phyloP scores from a whole-genome alignment of 176 grass and related monocot genomes.

The Puya raimondii region DNA sequence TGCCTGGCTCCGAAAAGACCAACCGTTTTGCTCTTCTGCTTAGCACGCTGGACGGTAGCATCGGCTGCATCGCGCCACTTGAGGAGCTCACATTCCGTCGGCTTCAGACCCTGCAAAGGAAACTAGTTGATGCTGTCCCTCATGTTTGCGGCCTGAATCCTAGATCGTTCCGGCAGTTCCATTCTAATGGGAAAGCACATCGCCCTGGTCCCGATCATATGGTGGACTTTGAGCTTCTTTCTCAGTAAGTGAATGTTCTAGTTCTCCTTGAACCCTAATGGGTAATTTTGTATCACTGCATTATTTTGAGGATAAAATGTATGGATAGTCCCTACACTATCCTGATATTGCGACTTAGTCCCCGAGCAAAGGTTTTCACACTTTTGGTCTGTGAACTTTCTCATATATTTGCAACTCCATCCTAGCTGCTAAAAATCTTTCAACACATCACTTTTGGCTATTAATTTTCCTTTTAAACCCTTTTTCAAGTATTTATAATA shows the following conservation, averaged over 20 bases:
- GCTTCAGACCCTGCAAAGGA: slow-evolving; percentile 71
- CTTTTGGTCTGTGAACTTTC: too few species aligned
- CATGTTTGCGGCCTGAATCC: slow-evolving; percentile 81
- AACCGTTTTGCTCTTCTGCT: slow-evolving; percentile 83
- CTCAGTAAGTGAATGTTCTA: slow-evolving; percentile 48
- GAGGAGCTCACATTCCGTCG: slow-evolving; percentile 77
- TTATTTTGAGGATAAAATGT: too few species aligned
- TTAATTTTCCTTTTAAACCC: too few species aligned
- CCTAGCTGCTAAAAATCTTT: too few species aligned
- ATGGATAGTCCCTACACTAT: too few species aligned
- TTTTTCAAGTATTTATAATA: too few species aligned
- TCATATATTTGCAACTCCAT: too few species aligned
- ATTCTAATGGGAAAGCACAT: slow-evolving; percentile 69
- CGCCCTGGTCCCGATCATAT: slow-evolving; percentile 85
- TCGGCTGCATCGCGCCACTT: slow-evolving; percentile 89
- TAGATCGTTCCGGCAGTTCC: slow-evolving; percentile 70
- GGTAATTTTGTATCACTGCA: neutral
- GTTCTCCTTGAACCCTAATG: neutral
- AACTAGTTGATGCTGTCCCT: slow-evolving; percentile 60
- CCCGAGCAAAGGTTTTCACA: too few species aligned
- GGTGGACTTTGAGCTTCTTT: slow-evolving; percentile 81
- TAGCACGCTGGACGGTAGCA: slow-evolving; percentile 73
- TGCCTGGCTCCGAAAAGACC: slow-evolving; percentile 63
- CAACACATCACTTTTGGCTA: too few species aligned
- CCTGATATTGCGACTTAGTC: too few species aligned